Percentiles rank a stretch among this genome's conserved stretches.
Conservation (phyloP, 371 early-diverging fungal species). For the Mucor racemosus region DNA sequence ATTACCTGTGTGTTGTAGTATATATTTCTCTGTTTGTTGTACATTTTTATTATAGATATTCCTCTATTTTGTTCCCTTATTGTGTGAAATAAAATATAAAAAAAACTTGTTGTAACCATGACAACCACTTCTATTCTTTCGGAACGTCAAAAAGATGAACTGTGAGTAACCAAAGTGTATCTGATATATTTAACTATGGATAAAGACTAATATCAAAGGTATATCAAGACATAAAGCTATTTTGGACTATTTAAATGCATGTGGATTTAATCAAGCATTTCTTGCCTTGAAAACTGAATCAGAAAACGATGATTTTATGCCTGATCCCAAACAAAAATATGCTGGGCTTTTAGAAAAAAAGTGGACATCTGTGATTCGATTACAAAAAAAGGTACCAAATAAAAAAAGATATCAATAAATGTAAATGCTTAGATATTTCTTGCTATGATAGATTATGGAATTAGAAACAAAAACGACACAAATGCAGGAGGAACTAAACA, state of each 20-base stretch:
- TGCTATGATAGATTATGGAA: conserved; percentile 77
- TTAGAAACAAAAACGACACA: conserved; percentile 79
- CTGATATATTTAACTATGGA: neutral
- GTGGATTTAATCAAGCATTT: conserved; percentile 73
- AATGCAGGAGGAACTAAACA: conserved; percentile 77
- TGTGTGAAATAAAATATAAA: neutral
- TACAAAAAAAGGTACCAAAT: conserved; percentile 84
- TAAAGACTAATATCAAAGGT: conserved; percentile 44
- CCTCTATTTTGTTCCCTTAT: neutral
- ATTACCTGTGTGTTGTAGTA: neutral
- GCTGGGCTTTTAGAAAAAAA: conserved; percentile 91
- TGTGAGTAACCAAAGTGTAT: conserved; percentile 48
- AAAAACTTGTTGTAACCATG: conserved; percentile 2
- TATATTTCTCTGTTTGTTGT: conserved; percentile 1
- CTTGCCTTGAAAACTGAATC: conserved; percentile 76
- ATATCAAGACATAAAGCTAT: conserved; percentile 84
- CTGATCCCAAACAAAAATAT: conserved; percentile 80
- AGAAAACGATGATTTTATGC: conserved; percentile 68
- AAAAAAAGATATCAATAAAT: neutral
- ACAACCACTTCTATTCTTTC: conserved; percentile 60
- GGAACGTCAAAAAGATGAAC: conserved; percentile 76
- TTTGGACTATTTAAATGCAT: conserved; percentile 82
- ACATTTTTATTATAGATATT: neutral
- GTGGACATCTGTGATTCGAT: conserved; percentile 91
- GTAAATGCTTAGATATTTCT: neutral